A percentile compares a stretch with the other conserved stretches of the same genome.
Evolutionary conservation across 1,284 basidiomycete genomes (phyloP).

Genomic region (Apiotrichum siamense): DNA sequence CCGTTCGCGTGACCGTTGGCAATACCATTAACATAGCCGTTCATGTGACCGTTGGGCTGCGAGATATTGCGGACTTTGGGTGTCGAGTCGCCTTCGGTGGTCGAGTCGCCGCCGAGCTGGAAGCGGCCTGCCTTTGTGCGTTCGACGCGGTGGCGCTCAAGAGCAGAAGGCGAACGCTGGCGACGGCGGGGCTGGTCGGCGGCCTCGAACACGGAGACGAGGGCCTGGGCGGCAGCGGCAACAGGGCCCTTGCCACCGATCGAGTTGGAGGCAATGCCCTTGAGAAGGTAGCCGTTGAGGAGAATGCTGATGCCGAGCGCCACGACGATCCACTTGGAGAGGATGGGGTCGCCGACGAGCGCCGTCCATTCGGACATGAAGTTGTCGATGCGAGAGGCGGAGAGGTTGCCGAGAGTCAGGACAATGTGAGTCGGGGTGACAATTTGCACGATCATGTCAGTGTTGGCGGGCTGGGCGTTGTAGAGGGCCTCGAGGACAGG

Average conservation of each 20-base stretch:
- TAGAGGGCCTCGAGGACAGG: slow-evolving; percentile 59
- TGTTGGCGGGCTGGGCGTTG: slow-evolving; percentile 48
- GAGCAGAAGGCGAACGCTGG: slow-evolving; percentile 11
- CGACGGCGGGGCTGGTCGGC: slow-evolving; percentile 13
- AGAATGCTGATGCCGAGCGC: slow-evolving; percentile 79
- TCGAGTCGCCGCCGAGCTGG: slow-evolving; percentile 3
- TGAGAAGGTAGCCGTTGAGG: slow-evolving; percentile 90
- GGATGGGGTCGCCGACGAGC: slow-evolving; percentile 90
- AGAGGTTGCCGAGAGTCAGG: slow-evolving; percentile 30
- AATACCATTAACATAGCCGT: slow-evolving; percentile 7
- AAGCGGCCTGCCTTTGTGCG: slow-evolving; percentile 11
- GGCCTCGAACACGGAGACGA: slow-evolving; percentile 47
- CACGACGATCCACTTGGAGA: slow-evolving; percentile 94
- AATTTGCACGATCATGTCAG: slow-evolving; percentile 63
- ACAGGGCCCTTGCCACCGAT: slow-evolving; percentile 48
- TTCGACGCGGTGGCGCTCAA: slow-evolving; percentile 9
- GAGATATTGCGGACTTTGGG: slow-evolving; percentile 11
- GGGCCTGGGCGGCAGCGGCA: slow-evolving; percentile 49
- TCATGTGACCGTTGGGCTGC: slow-evolving; percentile 9
- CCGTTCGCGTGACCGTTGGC: slow-evolving; percentile 16
- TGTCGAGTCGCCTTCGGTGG: slow-evolving; percentile 19
- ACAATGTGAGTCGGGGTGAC: slow-evolving; percentile 61
- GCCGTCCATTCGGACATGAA: slow-evolving; percentile 92
- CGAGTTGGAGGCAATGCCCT: slow-evolving; percentile 55
- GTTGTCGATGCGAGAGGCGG: slow-evolving; percentile 56